phyloP scores from a whole-genome alignment of 1,139 yeast genomes.

The Nakaseomyces sp. region DNA sequence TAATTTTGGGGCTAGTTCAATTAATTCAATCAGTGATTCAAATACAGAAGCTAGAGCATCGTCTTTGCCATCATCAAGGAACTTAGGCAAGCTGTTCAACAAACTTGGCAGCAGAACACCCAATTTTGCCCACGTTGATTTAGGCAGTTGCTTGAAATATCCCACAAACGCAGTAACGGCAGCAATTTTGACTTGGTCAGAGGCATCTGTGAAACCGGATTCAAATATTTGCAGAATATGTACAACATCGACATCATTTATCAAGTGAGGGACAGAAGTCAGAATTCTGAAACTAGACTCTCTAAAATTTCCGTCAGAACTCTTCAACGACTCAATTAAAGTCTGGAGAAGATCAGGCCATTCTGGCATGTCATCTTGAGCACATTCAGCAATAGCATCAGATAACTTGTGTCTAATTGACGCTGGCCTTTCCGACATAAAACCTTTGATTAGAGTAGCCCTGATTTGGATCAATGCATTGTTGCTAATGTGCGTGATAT shows the following conservation, averaged over 20 bases:
- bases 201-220: conserved; percentile 66
- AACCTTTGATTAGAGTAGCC: conserved; percentile 60
- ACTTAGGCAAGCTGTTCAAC: conserved; percentile 77
- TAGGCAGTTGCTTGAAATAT: conserved; percentile 74
- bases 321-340: conserved; percentile 57
- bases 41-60: conserved; percentile 77
- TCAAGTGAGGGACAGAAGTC: conserved; percentile 72
- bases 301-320: conserved; percentile 60
- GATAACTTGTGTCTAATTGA: conserved; percentile 80
- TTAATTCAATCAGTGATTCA: conserved; percentile 81
- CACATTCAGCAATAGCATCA: conserved; percentile 90
- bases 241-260: conserved; percentile 49
- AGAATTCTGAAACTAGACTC: conserved; percentile 89
- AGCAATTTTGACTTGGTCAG: conserved; percentile 80
- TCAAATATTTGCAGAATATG: conserved; percentile 63
- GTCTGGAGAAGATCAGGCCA: conserved; percentile 81
- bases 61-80: conserved; percentile 71
- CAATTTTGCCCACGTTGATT: conserved; percentile 64
- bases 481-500: conserved; percentile 60
- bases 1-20: conserved; percentile 89
- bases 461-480: conserved; percentile 58
- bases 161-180: conserved; percentile 91
- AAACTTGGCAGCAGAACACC: conserved; percentile 75
- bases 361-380: conserved; percentile 50
- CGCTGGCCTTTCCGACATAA: conserved; percentile 53